These are phyloP conservation scores for Calonectria pteridis DNA, from an alignment of 2,329 filamentous ascomycete species.

Conservation along the genomic window DNA sequence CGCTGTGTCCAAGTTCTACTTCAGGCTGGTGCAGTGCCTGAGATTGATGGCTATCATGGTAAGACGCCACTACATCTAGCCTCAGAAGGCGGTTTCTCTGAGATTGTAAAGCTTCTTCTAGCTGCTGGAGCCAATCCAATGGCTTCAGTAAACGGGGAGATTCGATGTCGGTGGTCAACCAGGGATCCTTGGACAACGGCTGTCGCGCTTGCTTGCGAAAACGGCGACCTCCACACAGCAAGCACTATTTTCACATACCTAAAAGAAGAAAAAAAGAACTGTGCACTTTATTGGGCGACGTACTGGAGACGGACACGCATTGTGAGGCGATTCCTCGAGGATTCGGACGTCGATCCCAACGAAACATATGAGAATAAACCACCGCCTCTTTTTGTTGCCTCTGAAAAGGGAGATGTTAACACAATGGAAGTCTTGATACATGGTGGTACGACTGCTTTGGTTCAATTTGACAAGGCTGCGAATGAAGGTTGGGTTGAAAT, in stretches of 20 bases:
- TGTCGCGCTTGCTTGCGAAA: background rate
- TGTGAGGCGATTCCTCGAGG: slow-evolving; percentile 7
- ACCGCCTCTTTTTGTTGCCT: background rate
- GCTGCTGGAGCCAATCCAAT: background rate
- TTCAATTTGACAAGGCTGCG: background rate
- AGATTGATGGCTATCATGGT: background rate
- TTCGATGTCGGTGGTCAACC: no score
- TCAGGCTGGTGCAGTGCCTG: background rate
- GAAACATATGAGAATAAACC: no score
- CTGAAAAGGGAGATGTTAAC: background rate
- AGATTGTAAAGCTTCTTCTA: background rate
- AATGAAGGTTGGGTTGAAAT: background rate
- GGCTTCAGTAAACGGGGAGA: background rate
- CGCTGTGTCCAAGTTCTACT: slow-evolving; percentile 1
- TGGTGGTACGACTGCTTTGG: background rate
- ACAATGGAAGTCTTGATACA: background rate
- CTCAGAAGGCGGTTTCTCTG: background rate
- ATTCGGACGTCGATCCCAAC: slow-evolving; percentile 9
- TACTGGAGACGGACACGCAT: background rate
- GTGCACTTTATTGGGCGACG: background rate
- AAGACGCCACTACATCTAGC: background rate
- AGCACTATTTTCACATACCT: background rate
- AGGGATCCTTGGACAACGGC: background rate
- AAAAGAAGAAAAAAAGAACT: background rate
- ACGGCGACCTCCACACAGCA: background rate